Evolutionary conservation across 805 yeast genomes (phyloP), one percentile per base, ranked within the genome.

Genomic region (Lipomyces orientalis): DNA sequence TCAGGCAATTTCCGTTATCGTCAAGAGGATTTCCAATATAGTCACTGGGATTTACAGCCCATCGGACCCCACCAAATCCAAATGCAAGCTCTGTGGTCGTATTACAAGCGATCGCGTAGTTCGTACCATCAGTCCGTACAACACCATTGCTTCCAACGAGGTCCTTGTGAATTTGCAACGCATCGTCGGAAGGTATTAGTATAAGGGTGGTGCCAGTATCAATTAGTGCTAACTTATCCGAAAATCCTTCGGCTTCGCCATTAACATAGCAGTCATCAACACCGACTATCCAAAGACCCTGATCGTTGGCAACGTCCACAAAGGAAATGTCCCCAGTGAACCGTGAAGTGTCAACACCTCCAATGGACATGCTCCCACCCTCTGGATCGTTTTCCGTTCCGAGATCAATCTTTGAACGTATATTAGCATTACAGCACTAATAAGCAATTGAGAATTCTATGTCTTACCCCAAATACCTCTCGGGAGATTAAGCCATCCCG

Each of bases 161-260:
- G 72, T 80, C 85, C 4, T 87, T 77, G 73, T 88, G 91, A 16
- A 88, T 64, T 29, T 69, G 78, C 54, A 81, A 66, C 1, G 91
- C 90, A 73, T 88, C 91, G 31, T 76, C 78, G 12, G 82, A 76
- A 5, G 90, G 86, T 55, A 87, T 76, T 2, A 86, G 85, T 33
- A 88, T 76, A 2, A 88, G 84, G 0, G 91, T 88, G 1, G 91
- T 87, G 29, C 91, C 92, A 6, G 89, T 85, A 75, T 88, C 92
- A 25, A 88, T 79, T 35, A 88, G 80, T 6, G 86, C 88, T 2
- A 39, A 19, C 33, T 57, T 66, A 34, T 64, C 68, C 8, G 29
- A 68, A 56, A 49, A 74, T 52, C 37, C 68, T 54, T 51, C 60
- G 6, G 39, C 73, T 67, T 70, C 72, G 12, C 77, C 78, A 65